Evolutionary conservation across 1,139 yeast species (phyloP), one percentile per base, ranked within the genome.

Genomic region (Pichia sp.): DNA sequence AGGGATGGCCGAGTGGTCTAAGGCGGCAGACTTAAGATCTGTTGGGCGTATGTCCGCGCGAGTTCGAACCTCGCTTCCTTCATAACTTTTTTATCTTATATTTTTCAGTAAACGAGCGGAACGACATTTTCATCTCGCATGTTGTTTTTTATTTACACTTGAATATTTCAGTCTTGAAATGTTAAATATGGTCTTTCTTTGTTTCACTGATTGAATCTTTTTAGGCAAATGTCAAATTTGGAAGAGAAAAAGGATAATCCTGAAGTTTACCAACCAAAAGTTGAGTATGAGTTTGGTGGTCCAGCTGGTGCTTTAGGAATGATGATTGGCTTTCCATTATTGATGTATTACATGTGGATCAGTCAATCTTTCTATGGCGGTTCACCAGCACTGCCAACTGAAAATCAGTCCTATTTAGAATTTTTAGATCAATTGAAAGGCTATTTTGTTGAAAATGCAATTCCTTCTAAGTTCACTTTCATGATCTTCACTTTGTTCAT

Each of bases 321-420:
- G 97, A 79, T 92, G 81, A 61, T 77, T 41, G 95, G 95, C 3
- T 94, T 92, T 68, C 98, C 98, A 5, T 61, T 82, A 44, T 72
- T 94, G 59, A 92, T 92, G 98, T 86, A 85, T 75, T 92, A 92
- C 67, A 83, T 92, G 92, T 92, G 96, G 95, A 79, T 90, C 48
- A 77, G 90, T 59, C 92, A 94, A 49, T 75, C 78, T 54, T 87
- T 83, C 64, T 85, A 87, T 64, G 69, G 69, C 51, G 95, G 96
- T 3, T 62, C 68, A 41, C 73, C 86, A 35, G 87, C 95, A 28
- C 67, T 73, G 65, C 97, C 96, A 2, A 59, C 64, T 0, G 69
- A 64, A 2, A 82, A 69, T 40, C 83, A 90, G 64, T 52, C 81
- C 2, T 72, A 81, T 75, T 39, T 47, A 1, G 75, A 76, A 3